Base-by-base conservation (phyloP, 1,139 yeast species). In the Saccharomyces hybrid region DNA sequence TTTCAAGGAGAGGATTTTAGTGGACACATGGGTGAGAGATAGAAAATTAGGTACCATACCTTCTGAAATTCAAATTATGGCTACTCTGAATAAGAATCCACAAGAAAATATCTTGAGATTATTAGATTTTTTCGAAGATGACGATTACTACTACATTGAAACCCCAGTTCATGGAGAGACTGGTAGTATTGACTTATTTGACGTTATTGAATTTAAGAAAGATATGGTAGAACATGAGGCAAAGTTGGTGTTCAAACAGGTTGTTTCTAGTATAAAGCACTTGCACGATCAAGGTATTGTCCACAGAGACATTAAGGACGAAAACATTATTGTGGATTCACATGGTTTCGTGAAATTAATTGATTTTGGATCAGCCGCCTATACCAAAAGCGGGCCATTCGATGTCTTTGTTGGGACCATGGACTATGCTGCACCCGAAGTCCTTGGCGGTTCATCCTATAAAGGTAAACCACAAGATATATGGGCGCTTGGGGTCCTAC, bases 371-470 rank as follows among this genome's bases (percentile, higher is more conserved):
- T 86, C 96, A 55, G 96, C 98, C 0, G 96, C 97, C 0, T 89
- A 89, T 69, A 81, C 84, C 21, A 82, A 80, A 60, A 90, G 86
- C 71, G 98, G 98, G 0, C 98, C 98, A 5, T 93, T 91, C 72
- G 97, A 91, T 64, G 97, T 93, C 8, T 93, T 93, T 73, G 98
- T 91, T 1, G 99, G 99, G 1, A 93, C 99, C 0, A 83, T 93
- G 50, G 98, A 93, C 70, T 93, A 91, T 70, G 98, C 98, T 0
- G 95, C 98, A 0, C 99, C 99, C 0, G 99, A 93, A 71, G 97
- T 93, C 0, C 76, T 93, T 41, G 79, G 85, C 54, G 99, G 98
- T 6, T 85, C 84, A 58, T 87, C 93, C 38, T 93, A 93, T 67
- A 90, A 84, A 57, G 99, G 99, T 27, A 86, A 82, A 68, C 93